A percentile compares a stretch with the other conserved stretches of the same genome.
phyloP scores from a whole-genome alignment of 139 green algal species.

The Trebouxia sp. region DNA sequence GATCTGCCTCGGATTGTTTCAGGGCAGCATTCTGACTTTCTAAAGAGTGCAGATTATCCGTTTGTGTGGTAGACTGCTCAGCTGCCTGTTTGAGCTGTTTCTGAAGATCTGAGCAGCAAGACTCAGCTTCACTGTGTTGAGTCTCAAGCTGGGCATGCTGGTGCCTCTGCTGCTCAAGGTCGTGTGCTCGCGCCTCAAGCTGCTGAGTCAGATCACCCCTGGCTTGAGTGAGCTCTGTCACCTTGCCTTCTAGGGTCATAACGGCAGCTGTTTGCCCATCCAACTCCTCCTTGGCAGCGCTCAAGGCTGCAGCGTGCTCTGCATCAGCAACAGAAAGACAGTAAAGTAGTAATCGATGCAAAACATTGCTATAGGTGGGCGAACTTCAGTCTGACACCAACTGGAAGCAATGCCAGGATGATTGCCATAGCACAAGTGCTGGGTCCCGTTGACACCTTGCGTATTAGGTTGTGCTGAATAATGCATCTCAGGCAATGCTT shows the following conservation, averaged over 20 bases:
- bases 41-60: not conserved
- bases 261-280: not conserved
- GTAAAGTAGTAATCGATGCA: no score
- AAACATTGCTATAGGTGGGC: no score
- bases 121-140: not conserved
- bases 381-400: no score
- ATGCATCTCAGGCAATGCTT: no score
- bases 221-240: not conserved
- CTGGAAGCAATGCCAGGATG: no score
- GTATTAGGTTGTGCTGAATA: no score
- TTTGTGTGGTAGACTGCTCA: not conserved
- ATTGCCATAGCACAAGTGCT: no score
- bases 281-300: not conserved
- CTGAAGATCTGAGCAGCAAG: no score
- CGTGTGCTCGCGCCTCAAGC: not conserved
- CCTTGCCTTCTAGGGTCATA: not conserved
- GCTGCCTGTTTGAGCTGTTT: not conserved
- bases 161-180: not conserved
- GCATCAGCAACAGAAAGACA: no score
- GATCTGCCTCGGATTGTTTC: not conserved
- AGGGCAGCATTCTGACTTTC: not conserved
- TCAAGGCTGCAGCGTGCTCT: not conserved
- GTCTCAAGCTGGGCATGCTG: not conserved
- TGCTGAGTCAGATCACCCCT: not conserved
- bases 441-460: no score